Evolutionary conservation across 768 basidiomycete species (phyloP), one percentile per base, ranked within the genome.

Genomic region (Serendipita indica): DNA sequence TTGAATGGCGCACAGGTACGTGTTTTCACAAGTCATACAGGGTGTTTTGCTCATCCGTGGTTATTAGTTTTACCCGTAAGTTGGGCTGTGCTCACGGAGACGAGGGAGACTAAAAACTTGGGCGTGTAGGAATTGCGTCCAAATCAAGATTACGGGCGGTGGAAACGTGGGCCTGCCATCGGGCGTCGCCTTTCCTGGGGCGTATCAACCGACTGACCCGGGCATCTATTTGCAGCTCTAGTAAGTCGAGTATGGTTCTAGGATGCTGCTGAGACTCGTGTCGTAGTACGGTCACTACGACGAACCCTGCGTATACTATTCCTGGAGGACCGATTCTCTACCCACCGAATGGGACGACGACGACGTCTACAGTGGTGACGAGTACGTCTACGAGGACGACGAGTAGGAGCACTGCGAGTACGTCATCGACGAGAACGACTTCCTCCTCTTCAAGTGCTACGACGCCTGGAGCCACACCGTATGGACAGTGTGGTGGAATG

Each of bases 51-150:
- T 54, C 20, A 54, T 27, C 4, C n/a, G 5, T n/a, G 20, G 20
- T 54, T 14, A 7, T 16, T 27, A 54, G 49, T 54, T 54, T 54
- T 54, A 54, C 30, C 49, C 49, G 49, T 54, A 54, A 33, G 49
- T 30, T 16, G 25, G 10, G 12, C 13, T 39, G 18, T n/a, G 18
- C 13, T 39, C 13, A 12, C 13, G 18, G 35, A 39, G 35, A 39
- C 13, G 18, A n/a, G 35, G 18, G 35, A 39, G 18, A n/a, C 16
- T 54, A 10, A 54, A 4, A 27, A 10, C 22, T 22, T 32, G 49
- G 4, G 16, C 7, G 10, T 25, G 30, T n/a, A 54, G 49, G 49
- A 54, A 54, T 28, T 54, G 49, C 30, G 49, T 54, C 30, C 49
- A 54, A 30, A 27, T 54, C 49, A 54, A 54, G 49, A 54, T 54